A percentile compares a stretch with the other conserved stretches of the same genome.
Conservation (phyloP, 1,284 basidiomycete genomes). For the Austroboletus rostrupii region DNA sequence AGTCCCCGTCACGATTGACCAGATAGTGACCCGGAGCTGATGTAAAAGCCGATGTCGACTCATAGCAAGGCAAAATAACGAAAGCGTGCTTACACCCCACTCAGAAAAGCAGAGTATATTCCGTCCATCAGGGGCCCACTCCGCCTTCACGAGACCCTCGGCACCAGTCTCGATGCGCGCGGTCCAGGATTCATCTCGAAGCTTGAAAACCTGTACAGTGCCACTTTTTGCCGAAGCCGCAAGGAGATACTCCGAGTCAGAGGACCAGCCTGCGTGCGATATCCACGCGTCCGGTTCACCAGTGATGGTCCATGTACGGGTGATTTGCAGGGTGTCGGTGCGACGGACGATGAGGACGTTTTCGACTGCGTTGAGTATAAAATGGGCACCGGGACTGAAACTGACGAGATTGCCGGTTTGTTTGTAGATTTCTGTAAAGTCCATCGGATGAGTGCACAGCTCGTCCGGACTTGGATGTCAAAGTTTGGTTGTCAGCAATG, state of each 20-base stretch:
- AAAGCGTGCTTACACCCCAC: constrained; percentile 66
- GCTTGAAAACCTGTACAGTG: constrained; percentile 66
- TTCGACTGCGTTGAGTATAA: constrained; percentile 68
- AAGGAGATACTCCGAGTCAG: constrained; percentile 77
- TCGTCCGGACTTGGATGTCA: constrained; percentile 3
- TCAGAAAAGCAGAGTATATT: constrained; percentile 84
- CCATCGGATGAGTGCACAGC: constrained; percentile 36
- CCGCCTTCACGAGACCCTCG: constrained; percentile 79
- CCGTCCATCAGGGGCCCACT: constrained; percentile 82
- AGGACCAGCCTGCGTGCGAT: constrained; percentile 77
- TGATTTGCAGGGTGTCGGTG: constrained; percentile 72
- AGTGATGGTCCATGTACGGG: constrained; percentile 66
- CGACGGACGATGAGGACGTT: constrained; percentile 72
- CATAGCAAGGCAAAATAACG: neutral
- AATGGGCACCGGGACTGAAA: constrained; percentile 73
- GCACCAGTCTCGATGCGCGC: constrained; percentile 71
- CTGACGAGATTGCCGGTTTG: constrained; percentile 62
- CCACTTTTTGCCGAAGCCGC: constrained; percentile 66
- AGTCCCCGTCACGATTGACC: constrained; percentile 67
- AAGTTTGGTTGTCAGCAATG: constrained; percentile 12
- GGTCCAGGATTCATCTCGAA: constrained; percentile 70
- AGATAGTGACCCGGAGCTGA: constrained; percentile 76
- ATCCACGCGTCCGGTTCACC: constrained; percentile 39
- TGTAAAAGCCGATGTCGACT: constrained; percentile 2
- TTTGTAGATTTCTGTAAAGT: constrained; percentile 80